Base-by-base conservation (phyloP, 257 asterid species). In the Primulina tabacum region DNA sequence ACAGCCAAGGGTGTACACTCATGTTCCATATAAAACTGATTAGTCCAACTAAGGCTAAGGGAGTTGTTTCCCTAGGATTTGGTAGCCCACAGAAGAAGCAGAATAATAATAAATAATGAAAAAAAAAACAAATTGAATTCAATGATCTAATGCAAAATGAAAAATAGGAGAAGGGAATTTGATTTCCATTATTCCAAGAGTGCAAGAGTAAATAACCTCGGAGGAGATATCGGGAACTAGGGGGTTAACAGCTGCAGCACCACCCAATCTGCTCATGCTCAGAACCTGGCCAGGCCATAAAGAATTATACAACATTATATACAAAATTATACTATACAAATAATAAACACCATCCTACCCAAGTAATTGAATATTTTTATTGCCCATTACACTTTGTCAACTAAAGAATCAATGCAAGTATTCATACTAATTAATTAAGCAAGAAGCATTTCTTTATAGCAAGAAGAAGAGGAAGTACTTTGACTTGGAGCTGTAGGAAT, bases 401-500 rank as follows among this genome's bases (percentile, higher is more conserved):
- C 88, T 62, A 61, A 72, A 75, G 76, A 81, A 81, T 75, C 78
- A 76, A 43, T 68, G 58, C 20, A 65, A 40, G 28, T 67, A 75
- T 55, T 32, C 21, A 14, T 50, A 18, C 3, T n/a, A 20, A 61
- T 35, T 50, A 37, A 34, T 17, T 58, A 43, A 40, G 28, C 26
- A 38, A 21, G 1, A 21, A 21, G 34, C 5, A 47, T 38, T 12
- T 65, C 1, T 64, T 57, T 57, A 60, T 26, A 50, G 80, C 74
- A 56, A 55, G 78, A 68, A 7, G 75, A 60, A 12, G 68, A 65
- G 33, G 28, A 0, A 29, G 77, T 90, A 92, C 98, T 80, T 92
- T 92, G 97, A 92, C 98, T 86, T 92, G 98, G 83, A 92, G 94
- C 89, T 89, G 95, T 76, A 89, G 87, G 86, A 92, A 92, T 86